Percentiles rank a stretch among this genome's conserved stretches.
Conservation (phyloP, 441 rosid genomes). For the Codiaeum variegatum region DNA sequence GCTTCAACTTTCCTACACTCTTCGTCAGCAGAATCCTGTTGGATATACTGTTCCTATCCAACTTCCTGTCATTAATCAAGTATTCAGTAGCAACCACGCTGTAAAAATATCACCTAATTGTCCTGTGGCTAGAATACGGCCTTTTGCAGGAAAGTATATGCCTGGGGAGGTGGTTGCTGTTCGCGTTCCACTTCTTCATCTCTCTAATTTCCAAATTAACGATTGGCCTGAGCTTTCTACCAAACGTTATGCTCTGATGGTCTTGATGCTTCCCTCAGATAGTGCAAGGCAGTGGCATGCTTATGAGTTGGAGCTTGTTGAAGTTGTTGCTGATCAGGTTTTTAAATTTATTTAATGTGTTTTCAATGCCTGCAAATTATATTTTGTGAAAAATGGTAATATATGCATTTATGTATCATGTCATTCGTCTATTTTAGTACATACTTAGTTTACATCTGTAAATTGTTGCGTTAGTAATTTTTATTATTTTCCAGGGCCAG, state of each 20-base stretch:
- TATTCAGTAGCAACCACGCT: constrained; percentile 66
- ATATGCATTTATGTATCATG: neutral
- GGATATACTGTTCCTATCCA: constrained; percentile 92
- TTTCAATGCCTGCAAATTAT: neutral
- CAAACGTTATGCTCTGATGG: constrained; percentile 92
- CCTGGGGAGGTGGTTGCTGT: constrained; percentile 97
- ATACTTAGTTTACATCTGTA: neutral
- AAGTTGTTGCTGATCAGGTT: constrained; percentile 99
- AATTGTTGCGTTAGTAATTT: neutral
- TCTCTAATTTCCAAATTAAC: constrained; percentile 88
- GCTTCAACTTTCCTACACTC: constrained; percentile 86
- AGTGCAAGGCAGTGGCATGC: constrained; percentile 99
- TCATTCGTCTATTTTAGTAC: neutral
- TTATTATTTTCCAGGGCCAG: neutral
- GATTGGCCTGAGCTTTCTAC: constrained; percentile 99
- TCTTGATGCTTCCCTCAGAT: constrained; percentile 94
- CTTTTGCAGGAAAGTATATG: constrained; percentile 72
- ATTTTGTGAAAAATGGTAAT: neutral
- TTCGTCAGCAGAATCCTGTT: constrained; percentile 88
- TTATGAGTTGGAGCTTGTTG: constrained; percentile 94
- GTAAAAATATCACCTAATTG: constrained; percentile 82
- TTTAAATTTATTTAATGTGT: neutral
- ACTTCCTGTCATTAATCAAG: constrained; percentile 88
- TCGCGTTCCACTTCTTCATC: constrained; percentile 92
- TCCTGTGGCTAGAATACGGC: constrained; percentile 79